Conservation (phyloP, 805 yeast genomes). For the Wickerhamomyces queroliae region DNA sequence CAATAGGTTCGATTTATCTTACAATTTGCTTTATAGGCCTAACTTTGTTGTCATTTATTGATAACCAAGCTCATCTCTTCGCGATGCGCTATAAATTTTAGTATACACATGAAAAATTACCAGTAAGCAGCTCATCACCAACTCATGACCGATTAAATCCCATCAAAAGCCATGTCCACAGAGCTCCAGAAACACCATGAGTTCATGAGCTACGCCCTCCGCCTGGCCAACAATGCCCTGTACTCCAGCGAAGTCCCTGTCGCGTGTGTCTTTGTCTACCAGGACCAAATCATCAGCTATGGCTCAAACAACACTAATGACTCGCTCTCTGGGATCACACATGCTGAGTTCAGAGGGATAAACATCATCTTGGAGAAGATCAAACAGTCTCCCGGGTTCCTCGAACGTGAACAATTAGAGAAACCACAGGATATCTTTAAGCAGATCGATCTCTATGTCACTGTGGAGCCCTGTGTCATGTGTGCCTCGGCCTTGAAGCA, state of each 20-base stretch:
- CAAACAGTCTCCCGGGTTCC: slow-evolving; percentile 15
- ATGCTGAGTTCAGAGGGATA: slow-evolving; percentile 88
- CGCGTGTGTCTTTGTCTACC: slow-evolving; percentile 65
- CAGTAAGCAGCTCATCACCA: too few relatives aligned
- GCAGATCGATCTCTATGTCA: slow-evolving; percentile 73
- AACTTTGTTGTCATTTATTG: too few relatives aligned
- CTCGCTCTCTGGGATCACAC: slow-evolving; percentile 81
- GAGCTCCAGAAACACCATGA: slow-evolving; percentile 12
- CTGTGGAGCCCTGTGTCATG: slow-evolving; percentile 98
- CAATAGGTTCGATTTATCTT: too few relatives aligned
- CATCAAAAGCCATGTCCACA: too few relatives aligned
- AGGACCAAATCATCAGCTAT: slow-evolving; percentile 51
- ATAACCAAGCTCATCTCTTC: too few relatives aligned
- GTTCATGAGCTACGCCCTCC: slow-evolving; percentile 47
- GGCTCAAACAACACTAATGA: slow-evolving; percentile 87
- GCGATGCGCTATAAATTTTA: too few relatives aligned
- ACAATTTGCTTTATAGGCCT: too few relatives aligned
- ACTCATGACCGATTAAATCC: too few relatives aligned
- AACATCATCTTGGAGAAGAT: slow-evolving; percentile 38
- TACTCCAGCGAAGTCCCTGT: slow-evolving; percentile 76
- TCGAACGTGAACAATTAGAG: slow-evolving; percentile 10
- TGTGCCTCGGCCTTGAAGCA: slow-evolving; percentile 91
- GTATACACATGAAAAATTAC: too few relatives aligned
- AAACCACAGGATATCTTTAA: slow-evolving; percentile 34
- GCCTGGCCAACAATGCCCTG: slow-evolving; percentile 60